Conservation (phyloP, 106 monocot species). For the Ottelia alismoides region DNA sequence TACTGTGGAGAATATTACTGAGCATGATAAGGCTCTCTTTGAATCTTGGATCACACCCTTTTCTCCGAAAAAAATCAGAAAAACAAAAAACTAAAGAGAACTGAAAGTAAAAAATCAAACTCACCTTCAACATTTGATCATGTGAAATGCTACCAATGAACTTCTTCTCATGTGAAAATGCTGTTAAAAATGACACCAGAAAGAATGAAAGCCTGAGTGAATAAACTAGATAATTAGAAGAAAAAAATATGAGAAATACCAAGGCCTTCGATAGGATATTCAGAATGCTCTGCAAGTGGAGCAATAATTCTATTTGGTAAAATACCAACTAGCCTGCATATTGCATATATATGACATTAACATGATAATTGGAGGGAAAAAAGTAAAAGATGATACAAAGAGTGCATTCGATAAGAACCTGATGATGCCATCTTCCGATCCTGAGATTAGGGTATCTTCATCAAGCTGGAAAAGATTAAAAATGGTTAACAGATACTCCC, state of each 20-base stretch:
- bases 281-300: constrained; percentile 90
- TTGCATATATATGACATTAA: too few species aligned
- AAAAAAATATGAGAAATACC: constrained; percentile 22
- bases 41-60: too few species aligned
- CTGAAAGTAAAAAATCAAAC: too few species aligned
- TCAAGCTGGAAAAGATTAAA: constrained; percentile 37
- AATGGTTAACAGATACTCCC: background rate
- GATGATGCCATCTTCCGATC: constrained; percentile 85
- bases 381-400: too few species aligned
- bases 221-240: background rate
- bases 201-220: constrained; percentile 1
- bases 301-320: constrained; percentile 83
- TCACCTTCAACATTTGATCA: constrained; percentile 90
- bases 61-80: too few species aligned
- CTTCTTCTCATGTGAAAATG: constrained; percentile 75
- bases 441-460: constrained; percentile 94
- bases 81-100: too few species aligned
- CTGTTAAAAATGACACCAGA: constrained; percentile 25
- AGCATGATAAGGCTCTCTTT: too few species aligned
- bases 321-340: constrained; percentile 65
- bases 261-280: constrained; percentile 78
- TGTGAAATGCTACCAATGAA: constrained; percentile 94
- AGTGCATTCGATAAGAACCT: too few species aligned
- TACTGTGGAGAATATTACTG: too few species aligned
- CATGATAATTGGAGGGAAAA: too few species aligned